Conservation (phyloP, 306 rosid species). For the Vigna reflexopilosa region DNA sequence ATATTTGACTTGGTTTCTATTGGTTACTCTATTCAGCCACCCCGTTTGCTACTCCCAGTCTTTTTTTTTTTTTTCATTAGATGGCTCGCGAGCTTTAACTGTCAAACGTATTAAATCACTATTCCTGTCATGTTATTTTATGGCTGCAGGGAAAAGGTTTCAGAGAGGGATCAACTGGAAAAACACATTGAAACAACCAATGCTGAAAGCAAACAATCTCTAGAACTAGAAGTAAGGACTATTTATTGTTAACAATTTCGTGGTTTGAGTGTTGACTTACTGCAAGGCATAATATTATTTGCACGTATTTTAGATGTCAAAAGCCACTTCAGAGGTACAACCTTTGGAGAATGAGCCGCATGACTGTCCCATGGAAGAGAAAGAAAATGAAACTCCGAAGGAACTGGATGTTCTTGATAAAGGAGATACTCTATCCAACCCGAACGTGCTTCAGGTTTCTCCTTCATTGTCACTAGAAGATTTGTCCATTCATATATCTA, state of each 20-base stretch:
- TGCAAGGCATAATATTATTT: conserved; percentile 19
- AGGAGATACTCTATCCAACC: conserved; percentile 48
- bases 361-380: conserved; percentile 34
- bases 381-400: conserved; percentile 40
- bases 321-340: conserved; percentile 38
- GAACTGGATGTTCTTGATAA: conserved; percentile 38
- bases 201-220: conserved; percentile 44
- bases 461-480: conserved; percentile 35
- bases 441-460: conserved; percentile 53
- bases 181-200: conserved; percentile 35
- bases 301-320: conserved; percentile 44
- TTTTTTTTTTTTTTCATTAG: background rate
- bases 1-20: background rate
- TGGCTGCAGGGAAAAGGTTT: conserved; percentile 53
- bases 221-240: conserved; percentile 61
- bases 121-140: conserved; percentile 17
- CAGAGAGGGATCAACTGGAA: conserved; percentile 46
- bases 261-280: conserved; percentile 20
- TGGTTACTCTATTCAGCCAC: background rate
- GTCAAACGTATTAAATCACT: conserved; percentile 18
- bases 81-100: background rate
- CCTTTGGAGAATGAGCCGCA: conserved; percentile 34
- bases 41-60: background rate
- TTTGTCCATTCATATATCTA: background rate
- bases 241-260: conserved; percentile 11